Conservation (phyloP, 1,139 yeast genomes). For the Hansenula anomala region DNA sequence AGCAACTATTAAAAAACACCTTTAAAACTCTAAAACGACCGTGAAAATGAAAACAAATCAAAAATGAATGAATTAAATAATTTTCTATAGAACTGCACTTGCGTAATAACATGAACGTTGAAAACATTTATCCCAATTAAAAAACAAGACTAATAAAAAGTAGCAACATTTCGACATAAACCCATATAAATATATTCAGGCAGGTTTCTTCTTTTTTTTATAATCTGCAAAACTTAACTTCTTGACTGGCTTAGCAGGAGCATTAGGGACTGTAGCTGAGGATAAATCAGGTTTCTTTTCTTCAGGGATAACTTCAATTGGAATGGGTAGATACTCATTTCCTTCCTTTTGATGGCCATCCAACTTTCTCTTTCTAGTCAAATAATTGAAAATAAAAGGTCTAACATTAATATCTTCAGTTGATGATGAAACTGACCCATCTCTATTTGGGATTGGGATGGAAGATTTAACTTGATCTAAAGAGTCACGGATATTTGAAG, state of each 20-base stretch:
- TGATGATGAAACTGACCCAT: slow-evolving; percentile 5
- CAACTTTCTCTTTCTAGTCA: slow-evolving; percentile 10
- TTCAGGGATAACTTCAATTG: slow-evolving; percentile 12
- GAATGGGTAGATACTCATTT: slow-evolving; percentile 23
- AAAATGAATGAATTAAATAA: no score
- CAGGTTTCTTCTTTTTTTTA: slow-evolving; percentile 56
- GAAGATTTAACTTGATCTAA: slow-evolving; percentile 7
- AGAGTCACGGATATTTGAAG: slow-evolving; percentile 12
- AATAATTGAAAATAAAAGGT: slow-evolving; percentile 17
- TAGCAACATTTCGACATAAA: no score
- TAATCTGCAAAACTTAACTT: slow-evolving; percentile 82
- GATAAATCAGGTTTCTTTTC: background rate
- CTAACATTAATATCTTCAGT: slow-evolving; percentile 10
- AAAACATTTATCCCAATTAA: no score
- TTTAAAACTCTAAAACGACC: no score
- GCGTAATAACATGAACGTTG: no score
- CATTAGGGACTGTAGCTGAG: background rate
- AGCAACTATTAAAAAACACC: no score
- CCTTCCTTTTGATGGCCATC: background rate
- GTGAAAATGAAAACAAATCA: no score
- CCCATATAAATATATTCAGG: no score
- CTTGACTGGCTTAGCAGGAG: slow-evolving; percentile 31
- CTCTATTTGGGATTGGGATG: slow-evolving; percentile 5
- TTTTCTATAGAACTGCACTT: no score
- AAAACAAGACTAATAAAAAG: background rate